Base-by-base conservation (phyloP, 1,284 basidiomycete genomes). In the Ceratobasidium sp. region DNA sequence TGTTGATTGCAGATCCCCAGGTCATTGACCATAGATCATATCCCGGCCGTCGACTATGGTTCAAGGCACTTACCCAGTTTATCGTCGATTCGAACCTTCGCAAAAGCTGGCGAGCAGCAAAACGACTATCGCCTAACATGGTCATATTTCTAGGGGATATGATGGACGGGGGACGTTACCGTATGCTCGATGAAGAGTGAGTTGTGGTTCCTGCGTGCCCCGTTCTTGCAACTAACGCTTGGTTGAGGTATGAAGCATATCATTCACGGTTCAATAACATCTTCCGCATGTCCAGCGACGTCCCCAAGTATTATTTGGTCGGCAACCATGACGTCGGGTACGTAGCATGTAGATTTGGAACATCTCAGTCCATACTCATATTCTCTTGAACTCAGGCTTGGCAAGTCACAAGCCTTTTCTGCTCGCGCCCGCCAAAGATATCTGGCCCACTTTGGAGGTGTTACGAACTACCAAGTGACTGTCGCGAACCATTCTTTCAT, bases 321-420 rank as follows among this genome's bases (percentile, higher is more conserved):
- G 94, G 94, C 13, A 96, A 96, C 78, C 91, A 93, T 79, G 94
- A 96, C 77, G 85, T 96, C 54, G 92, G 90, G 87, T 92, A 75
- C 73, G 85, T 79, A 18, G 47, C 21, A n/a, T 46, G 46, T 38
- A 46, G 57, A 43, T 63, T 61, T 41, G 73, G 77, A 28, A 75
- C 61, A n/a, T 46, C 52, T 72, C 13, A 21, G 35, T 43, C 59
- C 77, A 58, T 50, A 71, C 35, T 49, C 11, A 41, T n/a, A 32
- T 35, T 32, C 44, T 43, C 23, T 54, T 30, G 72, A 69, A 52
- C 47, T 30, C 75, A 90, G 92, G 43, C 84, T 93, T 75, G 91
- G 90, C 16, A 80, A 82, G 38, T 85, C 87, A 9, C 75, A 82
- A 8, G 79, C 82, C 9, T 86, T 87, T 79, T 91, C 91, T 1